phyloP scores from a whole-genome alignment of 202 grass and related monocot species.

The Brachypodium distachyon region DNA sequence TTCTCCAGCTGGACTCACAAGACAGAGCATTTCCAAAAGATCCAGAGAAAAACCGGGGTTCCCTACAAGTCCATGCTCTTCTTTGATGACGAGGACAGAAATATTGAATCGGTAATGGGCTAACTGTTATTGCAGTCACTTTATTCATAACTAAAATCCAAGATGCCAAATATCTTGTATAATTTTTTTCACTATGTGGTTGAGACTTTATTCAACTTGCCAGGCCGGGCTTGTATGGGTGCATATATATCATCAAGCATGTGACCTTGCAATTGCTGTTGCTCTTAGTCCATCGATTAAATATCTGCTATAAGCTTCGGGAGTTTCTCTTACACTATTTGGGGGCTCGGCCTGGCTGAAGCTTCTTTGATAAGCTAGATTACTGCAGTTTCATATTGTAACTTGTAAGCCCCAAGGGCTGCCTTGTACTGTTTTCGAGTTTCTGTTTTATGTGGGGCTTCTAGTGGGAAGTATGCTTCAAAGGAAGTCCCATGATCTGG shows the following conservation, averaged over 20 bases:
- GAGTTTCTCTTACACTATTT: not conserved
- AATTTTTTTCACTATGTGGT: not conserved
- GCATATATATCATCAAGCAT: not conserved
- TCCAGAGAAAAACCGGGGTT: constrained; percentile 74
- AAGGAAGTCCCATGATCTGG: not conserved
- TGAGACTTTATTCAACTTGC: not conserved
- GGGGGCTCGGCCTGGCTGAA: not conserved
- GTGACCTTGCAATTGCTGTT: not conserved
- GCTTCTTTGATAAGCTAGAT: not conserved
- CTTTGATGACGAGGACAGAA: constrained; percentile 94
- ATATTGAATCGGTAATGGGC: constrained; percentile 57
- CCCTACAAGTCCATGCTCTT: constrained; percentile 88
- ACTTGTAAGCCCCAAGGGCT: not conserved
- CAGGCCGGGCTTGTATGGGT: not conserved
- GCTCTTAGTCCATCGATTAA: not conserved
- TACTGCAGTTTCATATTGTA: not conserved
- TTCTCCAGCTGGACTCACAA: constrained; percentile 96
- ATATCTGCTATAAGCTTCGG: not conserved
- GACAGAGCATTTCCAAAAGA: constrained; percentile 91
- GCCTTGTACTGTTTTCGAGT: not conserved
- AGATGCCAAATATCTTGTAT: not conserved
- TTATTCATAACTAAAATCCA: not conserved
- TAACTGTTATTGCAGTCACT: constrained; percentile 2
- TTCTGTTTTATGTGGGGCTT: not conserved
- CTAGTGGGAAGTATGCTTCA: not conserved